Conservation (phyloP, 805 yeast genomes). For the Lachancea sp. region DNA sequence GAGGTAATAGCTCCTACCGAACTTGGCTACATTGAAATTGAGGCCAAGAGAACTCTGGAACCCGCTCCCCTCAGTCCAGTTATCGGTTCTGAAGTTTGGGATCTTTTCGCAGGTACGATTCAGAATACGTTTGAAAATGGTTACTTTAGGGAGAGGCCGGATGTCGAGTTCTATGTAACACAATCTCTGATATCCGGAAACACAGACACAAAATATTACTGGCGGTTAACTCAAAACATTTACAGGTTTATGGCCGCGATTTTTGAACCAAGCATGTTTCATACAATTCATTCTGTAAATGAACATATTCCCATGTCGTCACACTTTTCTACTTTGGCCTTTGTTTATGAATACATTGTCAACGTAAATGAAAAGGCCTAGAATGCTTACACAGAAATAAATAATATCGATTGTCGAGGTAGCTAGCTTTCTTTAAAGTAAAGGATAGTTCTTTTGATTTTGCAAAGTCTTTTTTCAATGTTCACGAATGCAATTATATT, state of each 20-base stretch:
- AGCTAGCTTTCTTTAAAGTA: too few species aligned
- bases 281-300: conserved; percentile 54
- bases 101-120: conserved; percentile 44
- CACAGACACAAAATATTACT: conserved; percentile 57
- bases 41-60: conserved; percentile 28
- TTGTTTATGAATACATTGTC: conserved; percentile 44
- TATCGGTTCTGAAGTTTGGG: conserved; percentile 35
- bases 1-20: conserved; percentile 22
- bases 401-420: too few species aligned
- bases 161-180: conserved; percentile 32
- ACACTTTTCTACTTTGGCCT: conserved; percentile 57
- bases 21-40: conserved; percentile 29
- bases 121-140: conserved; percentile 51
- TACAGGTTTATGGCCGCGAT: conserved; percentile 40
- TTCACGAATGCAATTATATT: too few species aligned
- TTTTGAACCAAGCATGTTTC: conserved; percentile 13
- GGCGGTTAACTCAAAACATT: conserved; percentile 49
- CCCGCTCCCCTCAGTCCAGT: conserved; percentile 39
- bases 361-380: conserved; percentile 24
- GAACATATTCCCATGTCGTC: conserved; percentile 49
- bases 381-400: not conserved
- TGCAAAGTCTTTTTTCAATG: too few species aligned
- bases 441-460: too few species aligned
- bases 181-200: conserved; percentile 53
- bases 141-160: conserved; percentile 26